phyloP scores from a whole-genome alignment of 805 yeast species.

The Kuraishia cidri region DNA sequence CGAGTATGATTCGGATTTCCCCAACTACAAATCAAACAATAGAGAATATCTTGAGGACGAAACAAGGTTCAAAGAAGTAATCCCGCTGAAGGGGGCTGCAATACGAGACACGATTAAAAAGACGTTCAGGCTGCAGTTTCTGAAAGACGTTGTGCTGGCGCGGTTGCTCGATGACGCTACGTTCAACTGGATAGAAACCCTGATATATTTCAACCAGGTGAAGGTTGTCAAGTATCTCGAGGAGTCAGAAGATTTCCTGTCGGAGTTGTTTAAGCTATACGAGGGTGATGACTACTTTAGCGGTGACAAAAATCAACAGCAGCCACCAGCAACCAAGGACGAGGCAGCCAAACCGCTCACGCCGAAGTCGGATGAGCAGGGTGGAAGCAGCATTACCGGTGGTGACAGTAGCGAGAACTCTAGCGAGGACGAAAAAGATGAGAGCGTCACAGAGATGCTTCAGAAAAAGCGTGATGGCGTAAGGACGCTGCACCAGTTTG shows the following conservation, averaged over 20 bases:
- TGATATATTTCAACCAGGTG: conserved; percentile 62
- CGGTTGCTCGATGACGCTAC: conserved; percentile 77
- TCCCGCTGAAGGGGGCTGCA: conserved; percentile 46
- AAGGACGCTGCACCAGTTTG: conserved; percentile 70
- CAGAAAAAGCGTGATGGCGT: conserved; percentile 60
- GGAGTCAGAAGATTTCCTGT: conserved; percentile 41
- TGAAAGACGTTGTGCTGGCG: conserved; percentile 82
- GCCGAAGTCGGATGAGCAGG: not conserved
- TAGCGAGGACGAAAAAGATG: not conserved
- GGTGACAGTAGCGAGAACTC: not conserved
- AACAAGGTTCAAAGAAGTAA: conserved; percentile 59
- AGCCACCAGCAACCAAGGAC: conserved; percentile 3
- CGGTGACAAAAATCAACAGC: conserved; percentile 3
- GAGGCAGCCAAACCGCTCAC: conserved; percentile 7
- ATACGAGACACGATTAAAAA: conserved; percentile 52
- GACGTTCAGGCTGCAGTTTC: conserved; percentile 70
- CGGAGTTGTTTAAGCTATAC: conserved; percentile 52
- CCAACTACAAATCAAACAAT: conserved; percentile 72
- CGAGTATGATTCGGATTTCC: conserved; percentile 87
- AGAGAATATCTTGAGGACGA: conserved; percentile 53
- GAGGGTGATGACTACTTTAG: conserved; percentile 10
- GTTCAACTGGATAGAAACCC: conserved; percentile 52
- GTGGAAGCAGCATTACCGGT: not conserved
- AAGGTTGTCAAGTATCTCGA: conserved; percentile 54
- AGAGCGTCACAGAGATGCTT: conserved; percentile 1